Evolutionary conservation across 164 flowering plant genomes (phyloP).

Genomic region (Kalanchoe fedtschenkoi): DNA sequence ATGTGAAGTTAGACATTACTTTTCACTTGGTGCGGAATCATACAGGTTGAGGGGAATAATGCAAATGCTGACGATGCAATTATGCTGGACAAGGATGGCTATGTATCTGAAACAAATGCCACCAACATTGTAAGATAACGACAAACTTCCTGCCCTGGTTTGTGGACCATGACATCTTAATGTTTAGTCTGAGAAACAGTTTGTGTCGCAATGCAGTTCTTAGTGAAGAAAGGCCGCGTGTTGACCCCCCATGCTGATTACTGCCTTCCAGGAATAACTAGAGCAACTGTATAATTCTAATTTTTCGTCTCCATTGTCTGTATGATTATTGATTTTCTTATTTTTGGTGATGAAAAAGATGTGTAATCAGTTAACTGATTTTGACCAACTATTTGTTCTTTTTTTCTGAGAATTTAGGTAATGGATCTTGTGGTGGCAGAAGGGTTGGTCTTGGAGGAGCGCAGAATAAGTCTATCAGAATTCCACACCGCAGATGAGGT

Average conservation of each 20-base stretch:
- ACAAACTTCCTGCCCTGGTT: background rate
- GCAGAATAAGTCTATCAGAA: slow-evolving; percentile 86
- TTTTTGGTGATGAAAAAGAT: too few species aligned
- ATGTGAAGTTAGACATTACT: background rate
- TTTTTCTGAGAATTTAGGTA: slow-evolving; percentile 25
- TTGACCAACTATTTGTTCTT: background rate
- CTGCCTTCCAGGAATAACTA: slow-evolving; percentile 89
- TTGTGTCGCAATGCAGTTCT: slow-evolving; percentile 33
- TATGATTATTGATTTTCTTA: background rate
- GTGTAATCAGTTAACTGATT: too few species aligned
- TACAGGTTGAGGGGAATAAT: slow-evolving; percentile 91
- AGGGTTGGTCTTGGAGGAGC: slow-evolving; percentile 59
- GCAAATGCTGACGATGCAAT: slow-evolving; percentile 93
- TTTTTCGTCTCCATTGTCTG: slow-evolving; percentile 94
- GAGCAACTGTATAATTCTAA: slow-evolving; percentile 77
- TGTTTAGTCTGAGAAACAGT: background rate
- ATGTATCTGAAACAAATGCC: slow-evolving; percentile 99
- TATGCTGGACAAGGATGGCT: slow-evolving; percentile 99
- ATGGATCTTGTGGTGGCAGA: slow-evolving; percentile 89
- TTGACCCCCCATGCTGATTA: slow-evolving; percentile 93
- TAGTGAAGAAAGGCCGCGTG: slow-evolving; percentile 90
- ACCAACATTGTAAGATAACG: slow-evolving; percentile 38
- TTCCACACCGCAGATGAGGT: slow-evolving; percentile 95
- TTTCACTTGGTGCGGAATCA: background rate
- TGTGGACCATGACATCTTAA: background rate